Evolutionary conservation across 768 basidiomycete species (phyloP), one percentile per base, ranked within the genome.

Genomic region (Amanita brunnescens): DNA sequence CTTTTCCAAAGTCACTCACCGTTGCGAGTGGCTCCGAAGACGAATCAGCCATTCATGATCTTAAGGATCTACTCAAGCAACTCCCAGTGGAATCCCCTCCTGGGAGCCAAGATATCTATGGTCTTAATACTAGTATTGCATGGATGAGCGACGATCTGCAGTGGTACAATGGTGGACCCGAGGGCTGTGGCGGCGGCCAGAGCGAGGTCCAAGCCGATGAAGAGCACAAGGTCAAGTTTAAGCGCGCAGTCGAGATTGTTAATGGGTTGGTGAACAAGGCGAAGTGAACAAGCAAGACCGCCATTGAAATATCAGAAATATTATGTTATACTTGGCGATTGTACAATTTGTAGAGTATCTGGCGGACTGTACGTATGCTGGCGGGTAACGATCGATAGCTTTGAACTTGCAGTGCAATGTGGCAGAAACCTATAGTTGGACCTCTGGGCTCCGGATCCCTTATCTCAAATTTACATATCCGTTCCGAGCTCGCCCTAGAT

Each of bases 51-150:
- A 64, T 87, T 40, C 70, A 74, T 20, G 84, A 83, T 59, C 72
- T 91, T 29, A 68, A 81, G 33, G 40, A 18, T 4, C 83, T 89
- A 63, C 64, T 91, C 51, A 79, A 79, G 61, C 57, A 59, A 0
- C 56, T 88, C 33, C 85, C 84, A 2, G 75, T 67, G 1, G 79
- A 80, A 59, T 42, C 58, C 1, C 77, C 80, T 24, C 75, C 76
- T 0, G 83, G 82, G 1, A 79, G 76, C 40, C 69, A 85, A 63
- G 87, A 91, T 59, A 81, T 89, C 48, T 91, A 91, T 56, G 82
- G 81, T 1, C 55, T 80, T 55, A 72, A 87, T 62, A 83, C 73
- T 7, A 79, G 81, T 63, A 86, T 88, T 54, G 67, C 74, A 5
- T 83, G 78, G 68, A 71, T 67, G 6, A 77, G 75, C 55, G 73